Evolutionary conservation across 176 grass and related monocot genomes (phyloP), one percentile per base, ranked within the genome.

Genomic region (Oropetium thomaeum): DNA sequence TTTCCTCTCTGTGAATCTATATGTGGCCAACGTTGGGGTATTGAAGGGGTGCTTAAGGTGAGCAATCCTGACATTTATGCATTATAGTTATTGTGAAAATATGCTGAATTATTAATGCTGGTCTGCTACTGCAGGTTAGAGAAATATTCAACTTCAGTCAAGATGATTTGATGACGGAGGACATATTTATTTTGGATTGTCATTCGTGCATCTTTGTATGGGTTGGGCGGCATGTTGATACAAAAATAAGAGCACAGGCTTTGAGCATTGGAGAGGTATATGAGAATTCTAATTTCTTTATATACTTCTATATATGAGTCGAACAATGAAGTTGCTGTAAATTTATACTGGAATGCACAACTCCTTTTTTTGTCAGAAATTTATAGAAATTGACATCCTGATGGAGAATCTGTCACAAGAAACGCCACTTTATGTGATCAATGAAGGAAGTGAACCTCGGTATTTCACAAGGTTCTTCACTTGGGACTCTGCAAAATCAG

Each of bases 141-240:
- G 96, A 99, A 89, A 88, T 99, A 79, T 99, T 95, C 81, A 99
- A 95, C 69, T 99, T 95, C 33, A 77, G 82, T 29, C 96, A 99
- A 95, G 96, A 99, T 79, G 96, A 99, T 88, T 48, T 99, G 81
- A 99, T 95, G 96, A 92, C 96, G 7, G 96, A 99, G 79, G 96
- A 99, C 73, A 42, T 92, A 78, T 99, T 90, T 89, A 77, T 95
- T 88, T 80, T 99, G 79, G 91, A 99, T 74, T 91, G 89, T 65
- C 89, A 92, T 75, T 90, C 96, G 10, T 88, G 86, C 68, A 78
- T 90, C 20, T 95, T 85, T 34, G 61, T 95, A 85, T 99, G 96
- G 96, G 84, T 90, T 81, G 96, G 96, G 39, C 91, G 86, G 67
- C 87, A 69, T n/a, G 82, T 92, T 75, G 91, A 99, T 73, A 72